Evolutionary conservation across 495 filamentous ascomycete species (phyloP).

Genomic region (Neurospora tetraspora): DNA sequence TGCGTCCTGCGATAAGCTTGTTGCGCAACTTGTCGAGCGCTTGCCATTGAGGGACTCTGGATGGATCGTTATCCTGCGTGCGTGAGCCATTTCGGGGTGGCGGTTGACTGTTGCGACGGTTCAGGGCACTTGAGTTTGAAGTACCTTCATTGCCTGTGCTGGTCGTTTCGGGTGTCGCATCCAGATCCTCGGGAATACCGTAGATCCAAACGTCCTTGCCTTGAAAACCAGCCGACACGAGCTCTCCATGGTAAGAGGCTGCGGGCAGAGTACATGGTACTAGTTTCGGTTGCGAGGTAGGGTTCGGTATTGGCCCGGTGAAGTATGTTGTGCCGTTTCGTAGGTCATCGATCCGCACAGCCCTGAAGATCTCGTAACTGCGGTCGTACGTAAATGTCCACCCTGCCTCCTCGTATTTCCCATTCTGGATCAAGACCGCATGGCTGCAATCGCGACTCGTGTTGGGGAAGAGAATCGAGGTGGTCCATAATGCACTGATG

Average conservation of each 20-base stretch:
- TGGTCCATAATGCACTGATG: slow-evolving; percentile 76
- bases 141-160: slow-evolving; percentile 18
- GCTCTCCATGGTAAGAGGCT: slow-evolving; percentile 55
- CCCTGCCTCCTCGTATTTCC: slow-evolving; percentile 58
- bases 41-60: slow-evolving; percentile 54
- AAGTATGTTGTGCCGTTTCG: slow-evolving; percentile 75
- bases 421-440: slow-evolving; percentile 59
- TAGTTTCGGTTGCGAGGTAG: slow-evolving; percentile 33
- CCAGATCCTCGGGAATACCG: slow-evolving; percentile 65
- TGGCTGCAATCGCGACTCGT: slow-evolving; percentile 65
- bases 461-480: slow-evolving; percentile 78
- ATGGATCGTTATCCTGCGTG: slow-evolving; percentile 25
- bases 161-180: slow-evolving; percentile 37
- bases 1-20: slow-evolving; percentile 50
- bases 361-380: slow-evolving; percentile 65
- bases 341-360: slow-evolving; percentile 62
- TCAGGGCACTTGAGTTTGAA: slow-evolving; percentile 15
- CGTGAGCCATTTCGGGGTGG: slow-evolving; percentile 26
- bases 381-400: slow-evolving; percentile 78
- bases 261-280: slow-evolving; percentile 61
- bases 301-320: slow-evolving; percentile 51
- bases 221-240: slow-evolving; percentile 67
- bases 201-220: slow-evolving; percentile 70
- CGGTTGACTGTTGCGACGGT: slow-evolving; percentile 31
- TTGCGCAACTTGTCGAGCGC: slow-evolving; percentile 57